These are phyloP conservation scores for Anthracocystis walkeri DNA, from an alignment of 1,284 basidiomycete species.

Conservation along the genomic window DNA sequence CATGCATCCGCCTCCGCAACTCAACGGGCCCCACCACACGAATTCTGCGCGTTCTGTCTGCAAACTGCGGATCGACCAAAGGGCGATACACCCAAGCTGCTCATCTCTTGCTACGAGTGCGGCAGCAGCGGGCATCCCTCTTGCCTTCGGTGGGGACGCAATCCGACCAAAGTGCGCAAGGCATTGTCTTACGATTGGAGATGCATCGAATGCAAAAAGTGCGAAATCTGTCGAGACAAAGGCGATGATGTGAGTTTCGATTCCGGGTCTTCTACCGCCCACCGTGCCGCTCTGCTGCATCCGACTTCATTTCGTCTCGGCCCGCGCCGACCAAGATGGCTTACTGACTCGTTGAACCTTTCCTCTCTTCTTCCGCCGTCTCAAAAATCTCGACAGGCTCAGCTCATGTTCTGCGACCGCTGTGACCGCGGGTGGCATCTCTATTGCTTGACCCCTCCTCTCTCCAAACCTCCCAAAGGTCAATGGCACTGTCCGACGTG, in stretches of 20 bases:
- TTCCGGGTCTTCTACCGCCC: background rate
- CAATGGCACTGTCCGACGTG: slow-evolving; percentile 65
- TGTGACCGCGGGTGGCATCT: slow-evolving; percentile 98
- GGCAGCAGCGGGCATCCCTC: slow-evolving; percentile 68
- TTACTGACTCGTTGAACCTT: slow-evolving; percentile 8
- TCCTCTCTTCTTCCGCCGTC: background rate
- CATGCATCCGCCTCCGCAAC: slow-evolving; percentile 2
- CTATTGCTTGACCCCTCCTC: slow-evolving; percentile 81
- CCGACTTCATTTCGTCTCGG: slow-evolving; percentile 20
- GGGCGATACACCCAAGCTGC: slow-evolving; percentile 51
- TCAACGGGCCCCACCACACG: slow-evolving; percentile 28
- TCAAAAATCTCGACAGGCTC: slow-evolving; percentile 73
- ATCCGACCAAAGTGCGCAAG: slow-evolving; percentile 73
- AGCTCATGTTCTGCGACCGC: slow-evolving; percentile 90
- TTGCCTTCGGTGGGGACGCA: slow-evolving; percentile 65
- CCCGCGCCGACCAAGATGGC: background rate
- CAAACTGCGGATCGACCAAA: slow-evolving; percentile 41
- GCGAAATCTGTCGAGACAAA: slow-evolving; percentile 86
- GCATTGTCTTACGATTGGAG: slow-evolving; percentile 80
- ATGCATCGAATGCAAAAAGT: slow-evolving; percentile 92
- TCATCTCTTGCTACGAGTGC: slow-evolving; percentile 68
- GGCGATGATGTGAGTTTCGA: slow-evolving; percentile 83
- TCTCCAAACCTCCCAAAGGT: slow-evolving; percentile 58
- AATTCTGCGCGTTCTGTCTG: slow-evolving; percentile 68
- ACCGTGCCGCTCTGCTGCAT: slow-evolving; percentile 4